Conservation (phyloP, 257 asterid species). For the Haberlea rhodopensis region DNA sequence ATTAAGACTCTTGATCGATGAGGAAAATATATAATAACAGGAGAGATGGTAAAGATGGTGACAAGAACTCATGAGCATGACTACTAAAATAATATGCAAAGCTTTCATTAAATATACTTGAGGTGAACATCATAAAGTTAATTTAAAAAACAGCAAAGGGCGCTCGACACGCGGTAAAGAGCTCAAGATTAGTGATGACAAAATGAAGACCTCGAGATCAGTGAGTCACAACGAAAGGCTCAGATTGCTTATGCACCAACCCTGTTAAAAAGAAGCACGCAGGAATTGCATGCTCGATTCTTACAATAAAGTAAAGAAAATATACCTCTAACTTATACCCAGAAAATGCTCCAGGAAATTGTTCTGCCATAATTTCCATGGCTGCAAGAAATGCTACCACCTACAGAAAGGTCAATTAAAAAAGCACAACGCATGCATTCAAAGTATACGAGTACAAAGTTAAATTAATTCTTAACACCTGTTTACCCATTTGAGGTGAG, state of each 20-base stretch:
- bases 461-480: slow-evolving; percentile 47
- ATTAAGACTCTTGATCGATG: not conserved
- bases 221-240: not conserved
- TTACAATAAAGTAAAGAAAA: slow-evolving; percentile 13
- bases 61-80: slow-evolving; percentile 16
- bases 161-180: not conserved
- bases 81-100: not conserved
- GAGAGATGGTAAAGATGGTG: not conserved
- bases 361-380: slow-evolving; percentile 85
- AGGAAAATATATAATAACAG: not conserved
- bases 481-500: slow-evolving; percentile 99
- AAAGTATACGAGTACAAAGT: slow-evolving; percentile 9
- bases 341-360: slow-evolving; percentile 95
- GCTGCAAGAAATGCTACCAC: slow-evolving; percentile 98
- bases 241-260: not conserved
- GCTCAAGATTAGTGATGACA: not conserved
- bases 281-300: not conserved
- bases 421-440: slow-evolving; percentile 8
- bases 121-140: not conserved
- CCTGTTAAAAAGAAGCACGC: no score
- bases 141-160: no score
- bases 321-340: slow-evolving; percentile 78
- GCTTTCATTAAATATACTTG: not conserved
- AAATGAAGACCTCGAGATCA: not conserved
- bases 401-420: slow-evolving; percentile 36